Conservation (phyloP, 257 asterid species). For the Linderniella brevidens region DNA sequence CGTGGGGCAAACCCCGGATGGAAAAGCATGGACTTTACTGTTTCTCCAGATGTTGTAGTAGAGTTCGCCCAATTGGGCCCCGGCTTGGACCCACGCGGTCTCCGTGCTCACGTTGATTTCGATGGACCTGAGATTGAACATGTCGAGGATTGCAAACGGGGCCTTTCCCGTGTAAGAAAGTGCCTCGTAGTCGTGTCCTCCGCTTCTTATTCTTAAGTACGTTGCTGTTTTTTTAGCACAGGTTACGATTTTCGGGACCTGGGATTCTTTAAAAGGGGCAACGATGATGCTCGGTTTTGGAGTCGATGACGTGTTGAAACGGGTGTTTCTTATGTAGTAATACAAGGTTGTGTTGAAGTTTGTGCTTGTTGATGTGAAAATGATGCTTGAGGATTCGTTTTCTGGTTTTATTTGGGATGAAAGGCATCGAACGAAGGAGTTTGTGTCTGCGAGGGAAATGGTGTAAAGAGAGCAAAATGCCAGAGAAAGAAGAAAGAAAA, state of each 20-base stretch:
- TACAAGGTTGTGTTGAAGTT: too few relatives aligned
- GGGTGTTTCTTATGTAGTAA: too few relatives aligned
- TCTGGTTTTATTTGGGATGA: too few relatives aligned
- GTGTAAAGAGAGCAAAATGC: too few relatives aligned
- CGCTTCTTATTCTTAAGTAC: constrained; percentile 21
- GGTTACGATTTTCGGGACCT: constrained; percentile 12
- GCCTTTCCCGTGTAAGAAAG: constrained; percentile 12
- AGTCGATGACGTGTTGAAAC: constrained; percentile 6
- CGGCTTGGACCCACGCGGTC: constrained; percentile 20
- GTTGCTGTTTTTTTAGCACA: constrained; percentile 15
- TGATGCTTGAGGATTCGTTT: too few relatives aligned
- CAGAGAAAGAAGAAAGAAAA: too few relatives aligned
- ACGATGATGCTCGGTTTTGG: constrained; percentile 17
- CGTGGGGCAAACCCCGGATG: constrained; percentile 23
- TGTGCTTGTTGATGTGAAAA: too few relatives aligned
- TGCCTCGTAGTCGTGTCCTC: constrained; percentile 32
- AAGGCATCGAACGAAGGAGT: too few relatives aligned
- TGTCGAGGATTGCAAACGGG: constrained; percentile 17
- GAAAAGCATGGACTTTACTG: constrained; percentile 17
- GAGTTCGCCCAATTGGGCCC: constrained; percentile 17
- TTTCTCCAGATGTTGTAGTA: constrained; percentile 19
- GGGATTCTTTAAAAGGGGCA: constrained; percentile 17
- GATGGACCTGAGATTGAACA: constrained; percentile 16
- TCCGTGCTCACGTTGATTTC: constrained; percentile 11
- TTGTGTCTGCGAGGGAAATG: too few relatives aligned